Base-by-base conservation (phyloP, 768 basidiomycete species). In the Dentipellis fragilis region DNA sequence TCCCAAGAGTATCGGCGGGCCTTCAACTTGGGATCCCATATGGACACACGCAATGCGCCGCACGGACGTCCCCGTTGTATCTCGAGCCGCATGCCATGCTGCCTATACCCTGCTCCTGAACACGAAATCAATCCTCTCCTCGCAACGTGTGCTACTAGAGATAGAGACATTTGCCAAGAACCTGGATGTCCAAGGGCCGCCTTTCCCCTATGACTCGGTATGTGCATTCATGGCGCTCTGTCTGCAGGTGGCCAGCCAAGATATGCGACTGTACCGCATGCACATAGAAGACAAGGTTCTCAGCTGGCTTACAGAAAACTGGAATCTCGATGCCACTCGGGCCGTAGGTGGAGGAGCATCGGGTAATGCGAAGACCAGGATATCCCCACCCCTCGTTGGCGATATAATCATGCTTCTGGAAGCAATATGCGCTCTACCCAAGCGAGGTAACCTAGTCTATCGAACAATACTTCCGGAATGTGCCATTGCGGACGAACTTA, bases 161-260 rank as follows among this genome's bases (percentile, higher is more conserved):
- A 83, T 97, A 49, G 92, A 93, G 65, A 73, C 76, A 0, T 72
- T 97, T 49, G 79, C 83, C 1, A 85, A 85, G 58, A 90, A 95
- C 59, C 73, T 99, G 56, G 87, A 91, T 59, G 79, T 96, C 14
- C 95, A 98, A 69, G 94, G 93, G 0, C 93, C 94, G 2, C 72
- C 82, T 12, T 85, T 80, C 63, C 92, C 93, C 0, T 88, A 79
- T 63, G 96, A 99, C 65, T 84, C 94, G 1, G 91, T 95, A 39
- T 96, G 94, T 73, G 73, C 75, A 55, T 92, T 98, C 65, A 74
- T 97, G 48, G 71, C 79, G 5, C 72, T 79, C 23, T 85, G 82
- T 54, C 72, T 97, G 49, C 76, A 73, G 16, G 73, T 91, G 21
- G 84, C 91, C 0, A 83, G 80, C 56, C 84, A 86, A 64, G 93